Evolutionary conservation across 305 asterid species (phyloP), one percentile per base, ranked within the genome.

Genomic region (Plantago coronopus): DNA sequence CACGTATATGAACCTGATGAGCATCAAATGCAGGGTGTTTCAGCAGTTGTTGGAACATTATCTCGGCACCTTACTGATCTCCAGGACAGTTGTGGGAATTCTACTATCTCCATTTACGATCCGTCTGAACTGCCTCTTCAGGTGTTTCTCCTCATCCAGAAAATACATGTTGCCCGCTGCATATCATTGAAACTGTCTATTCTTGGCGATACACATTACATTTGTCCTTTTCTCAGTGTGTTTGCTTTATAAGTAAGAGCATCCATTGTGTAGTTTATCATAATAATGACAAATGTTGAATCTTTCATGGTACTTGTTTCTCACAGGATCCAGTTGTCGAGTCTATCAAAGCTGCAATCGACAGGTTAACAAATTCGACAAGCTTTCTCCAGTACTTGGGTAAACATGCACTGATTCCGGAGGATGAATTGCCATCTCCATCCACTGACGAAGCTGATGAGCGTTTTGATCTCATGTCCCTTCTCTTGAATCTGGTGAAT

Each of bases 1-100:
- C 8, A 23, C 48, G 17, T 50, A 21, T 61, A 31, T 61, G 50
- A 65, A 48, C 54, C 5, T 49, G 27, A 16, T 18, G 50, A 57
- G 25, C 65, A 66, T 54, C 40, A 50, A 22, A 25, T 72, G 73
- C 86, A 87, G 95, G 95, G 95, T 16, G 48, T 87, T 73, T 74
- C 83, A 18, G 94, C 94, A 14, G 94, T 85, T 22, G 91, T 79
- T 54, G 96, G 96, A 56, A 72, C 94, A 66, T 63, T 87, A 71
- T 77, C 96, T 48, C 87, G 87, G 54, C 77, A 83, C 56, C 89
- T 87, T 38, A 77, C 79, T 0, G 81, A 85, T 64, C 84, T 87
- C 38, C 87, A 87, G 62, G 84, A 75, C 40, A 74, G 69, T 49
- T 76, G 67, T 6, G 87, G 64, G 60, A 74, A 51, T 67, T 83